These are phyloP conservation scores for Diaporthe caulivora DNA, from an alignment of 2,329 filamentous ascomycete species.

Conservation along the genomic window DNA sequence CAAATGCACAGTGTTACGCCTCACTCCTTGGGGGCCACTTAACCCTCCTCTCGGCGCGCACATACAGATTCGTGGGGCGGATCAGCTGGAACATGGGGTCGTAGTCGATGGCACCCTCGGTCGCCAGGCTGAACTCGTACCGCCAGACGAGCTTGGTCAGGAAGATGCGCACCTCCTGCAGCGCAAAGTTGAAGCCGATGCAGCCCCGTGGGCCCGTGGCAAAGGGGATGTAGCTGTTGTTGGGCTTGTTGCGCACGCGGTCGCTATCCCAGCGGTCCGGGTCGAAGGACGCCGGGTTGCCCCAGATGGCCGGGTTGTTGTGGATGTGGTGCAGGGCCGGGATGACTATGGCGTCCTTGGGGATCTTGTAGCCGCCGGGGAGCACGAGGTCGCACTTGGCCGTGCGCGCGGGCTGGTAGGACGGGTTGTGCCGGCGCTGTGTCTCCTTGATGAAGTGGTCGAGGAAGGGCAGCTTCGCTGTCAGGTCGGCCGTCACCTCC, in stretches of 20 bases:
- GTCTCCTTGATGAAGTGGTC: slow-evolving; percentile 73
- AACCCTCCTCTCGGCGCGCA: slow-evolving; percentile 60
- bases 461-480: slow-evolving; percentile 62
- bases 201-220: slow-evolving; percentile 68
- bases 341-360: slow-evolving; percentile 65
- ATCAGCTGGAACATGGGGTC: slow-evolving; percentile 72
- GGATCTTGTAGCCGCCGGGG: slow-evolving; percentile 69
- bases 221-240: slow-evolving; percentile 69
- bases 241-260: slow-evolving; percentile 63
- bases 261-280: slow-evolving; percentile 71
- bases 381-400: slow-evolving; percentile 67
- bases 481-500: slow-evolving; percentile 60
- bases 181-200: slow-evolving; percentile 74
- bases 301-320: slow-evolving; percentile 68
- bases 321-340: slow-evolving; percentile 64
- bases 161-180: slow-evolving; percentile 71
- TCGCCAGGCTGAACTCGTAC: slow-evolving; percentile 67
- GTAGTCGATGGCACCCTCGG: slow-evolving; percentile 65
- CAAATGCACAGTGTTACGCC: background rate
- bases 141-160: slow-evolving; percentile 69
- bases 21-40: slow-evolving; percentile 57
- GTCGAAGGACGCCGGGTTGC: slow-evolving; percentile 68
- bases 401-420: slow-evolving; percentile 71
- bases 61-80: slow-evolving; percentile 66
- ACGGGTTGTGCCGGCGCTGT: slow-evolving; percentile 70